phyloP scores from a whole-genome alignment of 331 rosid species.

The Malus hybrid region DNA sequence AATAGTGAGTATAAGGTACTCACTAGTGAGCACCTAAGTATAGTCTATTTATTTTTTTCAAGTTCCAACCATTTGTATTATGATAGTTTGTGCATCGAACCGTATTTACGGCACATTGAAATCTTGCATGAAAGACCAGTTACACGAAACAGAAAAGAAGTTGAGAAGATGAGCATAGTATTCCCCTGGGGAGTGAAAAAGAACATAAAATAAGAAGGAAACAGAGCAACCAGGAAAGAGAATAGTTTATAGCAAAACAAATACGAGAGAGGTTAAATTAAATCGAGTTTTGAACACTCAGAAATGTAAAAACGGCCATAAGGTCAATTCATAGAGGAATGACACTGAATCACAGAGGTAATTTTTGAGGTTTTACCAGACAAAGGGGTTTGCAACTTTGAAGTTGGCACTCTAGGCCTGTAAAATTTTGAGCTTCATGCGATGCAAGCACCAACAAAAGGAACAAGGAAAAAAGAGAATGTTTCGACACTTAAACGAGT shows the following conservation, averaged over 20 bases:
- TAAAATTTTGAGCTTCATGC: background rate
- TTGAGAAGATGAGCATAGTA: background rate
- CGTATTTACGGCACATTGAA: rapidly evolving
- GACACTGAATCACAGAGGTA: background rate
- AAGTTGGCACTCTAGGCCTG: background rate
- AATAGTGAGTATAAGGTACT: no score
- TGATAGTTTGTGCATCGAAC: no score
- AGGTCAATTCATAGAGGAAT: background rate
- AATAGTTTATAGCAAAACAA: background rate
- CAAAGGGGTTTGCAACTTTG: background rate
- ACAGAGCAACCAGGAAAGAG: background rate
- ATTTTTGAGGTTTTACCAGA: background rate
- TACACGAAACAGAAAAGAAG: background rate
- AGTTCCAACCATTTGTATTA: no score
- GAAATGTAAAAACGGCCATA: background rate
- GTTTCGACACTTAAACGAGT: background rate
- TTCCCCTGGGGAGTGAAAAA: background rate
- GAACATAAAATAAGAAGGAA: background rate
- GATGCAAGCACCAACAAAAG: background rate
- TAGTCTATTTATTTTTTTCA: no score
- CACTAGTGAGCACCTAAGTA: no score
- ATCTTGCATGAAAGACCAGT: no score
- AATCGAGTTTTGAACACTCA: background rate
- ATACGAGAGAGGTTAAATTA: background rate
- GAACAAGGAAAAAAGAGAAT: background rate